phyloP scores from a whole-genome alignment of 208 protist genomes.

The Naegleria lovaniensis region DNA sequence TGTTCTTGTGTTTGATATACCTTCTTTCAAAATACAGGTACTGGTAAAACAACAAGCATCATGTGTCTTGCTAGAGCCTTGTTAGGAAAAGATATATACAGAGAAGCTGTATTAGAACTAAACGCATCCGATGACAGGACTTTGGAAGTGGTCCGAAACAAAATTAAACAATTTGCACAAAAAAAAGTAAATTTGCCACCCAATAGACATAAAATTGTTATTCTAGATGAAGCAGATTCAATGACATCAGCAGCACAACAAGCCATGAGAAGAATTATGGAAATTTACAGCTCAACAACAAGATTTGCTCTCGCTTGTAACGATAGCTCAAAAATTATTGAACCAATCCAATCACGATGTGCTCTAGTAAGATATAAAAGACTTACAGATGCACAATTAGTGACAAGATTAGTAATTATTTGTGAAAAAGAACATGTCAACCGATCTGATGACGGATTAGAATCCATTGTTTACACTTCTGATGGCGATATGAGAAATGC shows the following conservation, averaged over 20 bases:
- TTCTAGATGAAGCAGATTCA: constrained; percentile 99
- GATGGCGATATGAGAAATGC: constrained; percentile 93
- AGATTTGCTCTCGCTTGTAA: constrained; percentile 99
- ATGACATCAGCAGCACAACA: constrained; percentile 97
- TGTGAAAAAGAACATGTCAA: constrained; percentile 36
- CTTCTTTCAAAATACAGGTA: constrained; percentile 76
- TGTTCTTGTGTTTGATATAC: background rate
- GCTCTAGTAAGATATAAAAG: constrained; percentile 72
- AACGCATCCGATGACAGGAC: constrained; percentile 99
- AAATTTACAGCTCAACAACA: constrained; percentile 91
- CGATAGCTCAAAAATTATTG: constrained; percentile 96
- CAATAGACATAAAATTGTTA: constrained; percentile 94
- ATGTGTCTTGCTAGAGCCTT: constrained; percentile 87
- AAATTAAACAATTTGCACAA: constrained; percentile 97
- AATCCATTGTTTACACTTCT: constrained; percentile 93
- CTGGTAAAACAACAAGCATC: constrained; percentile 95
- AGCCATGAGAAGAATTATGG: constrained; percentile 95
- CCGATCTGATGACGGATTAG: constrained; percentile 83
- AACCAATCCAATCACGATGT: constrained; percentile 95
- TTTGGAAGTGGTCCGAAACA: constrained; percentile 93
- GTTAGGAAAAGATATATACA: constrained; percentile 72
- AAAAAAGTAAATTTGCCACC: constrained; percentile 78
- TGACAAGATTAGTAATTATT: constrained; percentile 82
- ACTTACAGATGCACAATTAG: constrained; percentile 70
- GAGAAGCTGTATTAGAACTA: constrained; percentile 95